A percentile compares a stretch with the other conserved stretches of the same genome.
These are phyloP conservation scores for Phytophthora sp. DNA, from an alignment of 352 stramenopile species.

Conservation along the genomic window DNA sequence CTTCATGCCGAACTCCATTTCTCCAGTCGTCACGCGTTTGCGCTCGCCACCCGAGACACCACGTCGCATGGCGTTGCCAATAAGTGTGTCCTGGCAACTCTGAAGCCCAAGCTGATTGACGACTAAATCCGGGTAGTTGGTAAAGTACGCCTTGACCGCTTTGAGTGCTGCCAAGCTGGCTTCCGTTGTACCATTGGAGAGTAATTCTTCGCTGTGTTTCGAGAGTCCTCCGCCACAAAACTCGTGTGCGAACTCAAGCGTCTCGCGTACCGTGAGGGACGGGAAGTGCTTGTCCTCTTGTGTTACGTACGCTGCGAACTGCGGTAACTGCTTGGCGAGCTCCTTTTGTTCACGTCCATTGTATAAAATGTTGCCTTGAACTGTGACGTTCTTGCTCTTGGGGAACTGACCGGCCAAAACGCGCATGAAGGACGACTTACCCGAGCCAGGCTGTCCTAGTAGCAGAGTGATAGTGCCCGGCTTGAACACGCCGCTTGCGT, in stretches of 20 bases:
- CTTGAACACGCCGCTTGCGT: constrained; percentile 28
- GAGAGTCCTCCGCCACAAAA: constrained; percentile 54
- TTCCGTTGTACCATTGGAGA: constrained; percentile 41
- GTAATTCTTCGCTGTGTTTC: constrained; percentile 42
- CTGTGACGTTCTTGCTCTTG: constrained; percentile 22
- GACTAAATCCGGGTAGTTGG: constrained; percentile 48
- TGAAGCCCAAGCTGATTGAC: constrained; percentile 48
- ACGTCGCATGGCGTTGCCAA: constrained; percentile 61
- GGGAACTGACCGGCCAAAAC: constrained; percentile 32
- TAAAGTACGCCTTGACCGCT: constrained; percentile 31
- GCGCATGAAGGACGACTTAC: constrained; percentile 35
- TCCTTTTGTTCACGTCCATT: constrained; percentile 29
- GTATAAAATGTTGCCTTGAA: constrained; percentile 36
- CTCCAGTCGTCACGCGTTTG: too few relatives aligned
- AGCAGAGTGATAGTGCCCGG: constrained; percentile 43
- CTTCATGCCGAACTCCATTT: constrained; percentile 83
- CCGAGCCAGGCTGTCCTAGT: constrained; percentile 35
- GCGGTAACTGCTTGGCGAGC: constrained; percentile 23
- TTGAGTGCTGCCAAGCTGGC: constrained; percentile 38
- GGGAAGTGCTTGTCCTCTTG: constrained; percentile 40
- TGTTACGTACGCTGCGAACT: constrained; percentile 39
- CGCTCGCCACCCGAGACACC: constrained; percentile 87
- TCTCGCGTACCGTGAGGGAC: constrained; percentile 37
- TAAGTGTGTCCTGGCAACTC: constrained; percentile 57
- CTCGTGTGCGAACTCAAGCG: constrained; percentile 67